Evolutionary conservation across 2,329 filamentous ascomycete genomes (phyloP), one percentile per base, ranked within the genome.

Genomic region (Alternaria burnsii): DNA sequence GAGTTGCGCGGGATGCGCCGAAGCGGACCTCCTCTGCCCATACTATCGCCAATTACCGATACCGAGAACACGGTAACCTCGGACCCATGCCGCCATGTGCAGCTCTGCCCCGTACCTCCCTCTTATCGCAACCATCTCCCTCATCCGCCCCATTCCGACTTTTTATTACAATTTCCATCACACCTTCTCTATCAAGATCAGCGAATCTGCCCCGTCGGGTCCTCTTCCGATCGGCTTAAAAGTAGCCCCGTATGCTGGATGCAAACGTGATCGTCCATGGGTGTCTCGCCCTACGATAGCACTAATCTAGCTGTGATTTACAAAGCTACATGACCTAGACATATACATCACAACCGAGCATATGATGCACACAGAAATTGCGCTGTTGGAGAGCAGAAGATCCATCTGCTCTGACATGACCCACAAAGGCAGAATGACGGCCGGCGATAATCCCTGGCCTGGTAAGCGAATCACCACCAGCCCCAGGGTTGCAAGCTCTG

Each of bases 31-130:
- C 16, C n/a, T 46, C 42, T 18, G 28, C 43, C 41, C 48, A 54
- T 20, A 41, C 42, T 34, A 53, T 52, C 40, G 59, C 55, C 54
- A 57, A 55, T 50, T 43, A 38, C 58, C 57, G 48, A 42, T 54
- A 61, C 64, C 64, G 59, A 62, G 8, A 43, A 18, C 30, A 51
- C 34, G 64, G 64, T 61, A 65, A 50, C 47, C 56, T 57, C 59
- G 61, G 59, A 51, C 50, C 32, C 26, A 60, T 67, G 61, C 57
- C 62, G 55, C 58, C 24, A 26, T 61, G 58, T 55, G 34, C 52
- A 30, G 26, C 51, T 59, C 56, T 44, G 54, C 44, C 34, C 44
- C 32, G 14, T 58, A 34, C 41, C 30, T 46, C 30, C 4, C 14
- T 50, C 59, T 59, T 58, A 36, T 61, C 48, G 40, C 43, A 34